A percentile compares a stretch with the other conserved stretches of the same genome.
Evolutionary conservation across 208 protist species (phyloP).

Genomic region (Balamuthia mandrillaris): DNA sequence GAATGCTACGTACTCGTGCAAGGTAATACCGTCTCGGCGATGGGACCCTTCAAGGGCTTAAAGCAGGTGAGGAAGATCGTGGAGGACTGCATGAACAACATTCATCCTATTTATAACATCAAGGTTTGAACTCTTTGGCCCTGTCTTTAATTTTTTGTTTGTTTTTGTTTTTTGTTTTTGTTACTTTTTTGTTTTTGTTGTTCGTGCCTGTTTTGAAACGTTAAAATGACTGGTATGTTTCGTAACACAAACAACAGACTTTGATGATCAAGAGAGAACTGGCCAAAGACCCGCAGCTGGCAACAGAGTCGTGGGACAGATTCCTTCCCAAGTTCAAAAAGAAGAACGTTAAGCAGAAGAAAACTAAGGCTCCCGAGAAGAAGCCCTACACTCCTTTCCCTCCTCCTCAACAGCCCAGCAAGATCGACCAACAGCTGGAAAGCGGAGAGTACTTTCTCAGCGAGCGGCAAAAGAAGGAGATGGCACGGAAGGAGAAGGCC

Average conservation of each 20-base stretch:
- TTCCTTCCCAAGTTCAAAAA: slow-evolving; percentile 97
- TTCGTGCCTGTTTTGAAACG: neutral
- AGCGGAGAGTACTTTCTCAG: slow-evolving; percentile 81
- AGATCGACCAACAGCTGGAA: slow-evolving; percentile 76
- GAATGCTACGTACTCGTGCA: slow-evolving; percentile 99
- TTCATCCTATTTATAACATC: slow-evolving; percentile 99
- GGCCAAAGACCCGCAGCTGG: slow-evolving; percentile 90
- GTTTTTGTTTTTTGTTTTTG: neutral
- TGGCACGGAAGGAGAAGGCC: slow-evolving; percentile 18
- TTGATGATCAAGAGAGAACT: slow-evolving; percentile 99
- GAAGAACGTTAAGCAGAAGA: slow-evolving; percentile 51
- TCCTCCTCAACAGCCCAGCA: slow-evolving; percentile 49
- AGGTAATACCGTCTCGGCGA: slow-evolving; percentile 90
- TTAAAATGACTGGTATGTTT: neutral
- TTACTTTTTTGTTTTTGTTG: neutral
- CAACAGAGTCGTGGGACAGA: slow-evolving; percentile 94
- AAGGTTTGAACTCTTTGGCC: slow-evolving; percentile 69
- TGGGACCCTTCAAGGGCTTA: slow-evolving; percentile 92
- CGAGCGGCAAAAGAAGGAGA: slow-evolving; percentile 47
- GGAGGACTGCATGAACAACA: slow-evolving; percentile 99
- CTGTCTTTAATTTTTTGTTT: neutral
- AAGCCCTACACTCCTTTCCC: slow-evolving; percentile 79
- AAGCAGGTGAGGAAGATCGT: slow-evolving; percentile 93
- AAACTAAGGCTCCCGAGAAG: slow-evolving; percentile 65
- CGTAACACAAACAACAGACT: slow-evolving; percentile 65